Evolutionary conservation across 441 rosid species (phyloP), one percentile per base, ranked within the genome.

Genomic region (Gossypium schwendimanii): DNA sequence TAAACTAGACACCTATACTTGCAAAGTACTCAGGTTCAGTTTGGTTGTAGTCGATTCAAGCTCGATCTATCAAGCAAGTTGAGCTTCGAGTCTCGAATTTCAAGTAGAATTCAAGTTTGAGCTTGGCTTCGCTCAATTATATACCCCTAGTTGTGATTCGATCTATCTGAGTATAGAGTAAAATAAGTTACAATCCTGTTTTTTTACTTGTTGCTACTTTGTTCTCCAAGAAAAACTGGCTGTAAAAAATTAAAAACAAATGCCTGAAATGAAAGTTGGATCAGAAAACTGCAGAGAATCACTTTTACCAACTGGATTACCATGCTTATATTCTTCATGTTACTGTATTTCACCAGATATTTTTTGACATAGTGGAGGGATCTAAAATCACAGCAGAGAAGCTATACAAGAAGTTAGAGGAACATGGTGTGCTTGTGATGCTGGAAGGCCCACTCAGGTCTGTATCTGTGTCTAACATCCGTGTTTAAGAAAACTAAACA

Each of bases 391-490:
- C 87, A 7, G 90, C 84, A 31, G 87, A 76, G 60, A 81, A 82
- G 23, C 84, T 91, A 66, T 78, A 83, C 83, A 87, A 84, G 83
- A 84, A 86, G 68, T 85, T 95, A 81, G 84, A 88, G 77, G 84
- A 83, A 80, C 85, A 84, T 15, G 96, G 96, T 39, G 80, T 95
- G 36, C 87, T 86, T 44, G 77, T 89, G 31, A 84, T 91, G 91
- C 77, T 73, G 26, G 87, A 86, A 65, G 69, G 89, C 73, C 82
- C 88, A 18, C 70, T 84, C 68, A 91, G 91, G 98, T 94, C 64
- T 4, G 15, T 23, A 57, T 53, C 23, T 6, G 45, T 39, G 12
- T 39, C 45, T 8, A 39, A 39, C 45, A 39, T 39, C 12, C 12
- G 12, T 39, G 45, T 39, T 39, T 39, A 9, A 39, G 45, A 39